These are phyloP conservation scores for Blechomonas ayalai DNA, from an alignment of 208 protist species.

Conservation along the genomic window DNA sequence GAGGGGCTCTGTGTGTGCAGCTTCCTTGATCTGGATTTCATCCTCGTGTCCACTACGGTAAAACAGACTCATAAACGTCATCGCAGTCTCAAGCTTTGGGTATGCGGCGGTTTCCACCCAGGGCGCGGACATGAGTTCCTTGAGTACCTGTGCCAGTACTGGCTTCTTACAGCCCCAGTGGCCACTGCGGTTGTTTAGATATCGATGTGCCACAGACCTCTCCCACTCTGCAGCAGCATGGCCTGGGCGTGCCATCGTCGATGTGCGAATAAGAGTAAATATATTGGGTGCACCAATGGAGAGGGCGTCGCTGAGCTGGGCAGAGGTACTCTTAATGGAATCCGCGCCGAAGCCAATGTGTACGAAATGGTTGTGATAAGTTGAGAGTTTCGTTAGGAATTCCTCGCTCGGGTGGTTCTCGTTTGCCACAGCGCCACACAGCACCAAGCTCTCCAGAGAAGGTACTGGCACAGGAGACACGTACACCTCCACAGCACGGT, in stretches of 20 bases:
- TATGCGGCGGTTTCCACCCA: background rate
- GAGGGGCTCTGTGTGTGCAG: slow-evolving; percentile 2
- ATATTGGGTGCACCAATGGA: slow-evolving; percentile 71
- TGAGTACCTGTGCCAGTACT: slow-evolving; percentile 30
- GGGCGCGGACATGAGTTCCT: slow-evolving; percentile 5
- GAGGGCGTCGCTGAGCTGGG: slow-evolving; percentile 55
- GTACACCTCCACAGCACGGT: slow-evolving; percentile 97
- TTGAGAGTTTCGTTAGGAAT: slow-evolving; percentile 23
- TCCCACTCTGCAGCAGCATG: slow-evolving; percentile 14
- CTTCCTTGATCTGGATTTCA: background rate
- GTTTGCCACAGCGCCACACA: slow-evolving; percentile 10
- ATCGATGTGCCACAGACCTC: slow-evolving; percentile 48
- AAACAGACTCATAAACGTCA: background rate
- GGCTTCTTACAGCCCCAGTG: slow-evolving; percentile 46
- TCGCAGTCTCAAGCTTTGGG: background rate
- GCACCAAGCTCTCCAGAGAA: slow-evolving; percentile 51
- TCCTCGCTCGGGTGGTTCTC: slow-evolving; percentile 3
- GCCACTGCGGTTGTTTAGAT: slow-evolving; percentile 79
- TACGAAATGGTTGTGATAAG: slow-evolving; percentile 72
- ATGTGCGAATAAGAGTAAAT: slow-evolving; percentile 72
- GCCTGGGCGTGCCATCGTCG: slow-evolving; percentile 18
- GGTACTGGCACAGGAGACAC: slow-evolving; percentile 75
- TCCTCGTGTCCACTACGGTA: background rate
- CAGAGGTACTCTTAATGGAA: slow-evolving; percentile 29
- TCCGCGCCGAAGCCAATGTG: slow-evolving; percentile 62